Conservation (phyloP, 441 rosid species). For the Gossypium trilobum region DNA sequence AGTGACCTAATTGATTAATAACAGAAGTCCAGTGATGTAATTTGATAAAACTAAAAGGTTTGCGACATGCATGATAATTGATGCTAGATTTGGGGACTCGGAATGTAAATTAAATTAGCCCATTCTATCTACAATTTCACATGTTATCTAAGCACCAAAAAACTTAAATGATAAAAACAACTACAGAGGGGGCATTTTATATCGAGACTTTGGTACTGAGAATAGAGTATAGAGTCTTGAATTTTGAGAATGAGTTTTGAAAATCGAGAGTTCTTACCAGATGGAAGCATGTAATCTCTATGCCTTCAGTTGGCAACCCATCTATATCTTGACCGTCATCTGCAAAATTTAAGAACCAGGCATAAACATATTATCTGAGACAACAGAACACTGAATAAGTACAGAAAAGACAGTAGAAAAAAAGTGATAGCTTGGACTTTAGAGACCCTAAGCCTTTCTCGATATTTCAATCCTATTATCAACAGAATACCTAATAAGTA, state of each 20-base stretch:
- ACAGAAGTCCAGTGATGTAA: background rate
- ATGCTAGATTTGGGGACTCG: background rate
- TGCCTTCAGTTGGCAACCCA: constrained; percentile 59
- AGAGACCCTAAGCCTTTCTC: background rate
- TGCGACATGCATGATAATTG: background rate
- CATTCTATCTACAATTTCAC: background rate
- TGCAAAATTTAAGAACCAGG: constrained; percentile 27
- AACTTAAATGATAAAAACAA: no score
- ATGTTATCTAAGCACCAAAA: no score
- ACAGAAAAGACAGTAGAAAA: background rate
- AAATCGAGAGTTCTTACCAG: constrained; percentile 27
- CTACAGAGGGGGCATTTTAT: background rate
- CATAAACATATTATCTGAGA: background rate
- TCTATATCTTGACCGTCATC: constrained; percentile 54
- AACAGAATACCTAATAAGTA: background rate
- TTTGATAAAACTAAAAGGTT: background rate
- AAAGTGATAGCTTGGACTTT: background rate
- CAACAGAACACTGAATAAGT: background rate
- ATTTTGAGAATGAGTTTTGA: background rate
- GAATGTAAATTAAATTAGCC: background rate
- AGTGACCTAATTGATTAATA: background rate
- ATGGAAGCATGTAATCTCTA: constrained; percentile 61
- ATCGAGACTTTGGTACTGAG: background rate
- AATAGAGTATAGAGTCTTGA: background rate
- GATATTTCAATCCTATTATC: background rate